Base-by-base conservation (phyloP, 768 basidiomycete genomes). In the Harrya chromipes region DNA sequence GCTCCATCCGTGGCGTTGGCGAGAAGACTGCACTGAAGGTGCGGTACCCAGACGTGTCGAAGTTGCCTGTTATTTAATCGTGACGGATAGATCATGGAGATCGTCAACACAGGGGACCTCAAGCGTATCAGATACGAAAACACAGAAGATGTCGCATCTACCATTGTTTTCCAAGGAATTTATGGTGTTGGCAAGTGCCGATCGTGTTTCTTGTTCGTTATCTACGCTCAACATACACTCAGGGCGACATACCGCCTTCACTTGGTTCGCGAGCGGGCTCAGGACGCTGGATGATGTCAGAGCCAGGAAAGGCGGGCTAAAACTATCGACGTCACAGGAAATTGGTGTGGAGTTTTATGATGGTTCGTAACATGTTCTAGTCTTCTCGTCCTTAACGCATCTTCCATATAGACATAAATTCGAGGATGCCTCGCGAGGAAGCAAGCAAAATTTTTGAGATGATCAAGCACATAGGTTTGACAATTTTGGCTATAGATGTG, bases 401-500 rank as follows among this genome's bases (percentile, higher is more conserved):
- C 24, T 41, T 43, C 33, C n/a, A 46, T 53, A 34, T 54, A 84
- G 93, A 95, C 66, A 84, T 97, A 39, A 90, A 90, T 58, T 67
- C 74, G 43, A 81, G 94, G 19, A 97, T 97, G 78, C 89, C 92
- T 3, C 78, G 94, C 23, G 74, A 72, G 35, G 94, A 97, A 66
- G 91, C 88, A 6, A 74, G 75, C 46, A 76, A 72, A 13, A 81
- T 97, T 14, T 94, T 84, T 57, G 77, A 84, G 9, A 64, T 78
- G 23, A 88, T 97, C 52, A 81, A 82, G 62, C 76, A 78, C 3
- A 78, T 84, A 52, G 90, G 92, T 87, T 57, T 41, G 70, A 52
- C 19, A 12, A 3, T 16, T 14, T 12, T 26, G 36, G 43, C 10
- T 14, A 26, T 41, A 14, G 6, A 31, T 29, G 13, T 17, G 13